Percentiles rank a stretch among this genome's conserved stretches.
Conservation (phyloP, 2,329 filamentous ascomycete genomes). For the Colletotrichum navitas region DNA sequence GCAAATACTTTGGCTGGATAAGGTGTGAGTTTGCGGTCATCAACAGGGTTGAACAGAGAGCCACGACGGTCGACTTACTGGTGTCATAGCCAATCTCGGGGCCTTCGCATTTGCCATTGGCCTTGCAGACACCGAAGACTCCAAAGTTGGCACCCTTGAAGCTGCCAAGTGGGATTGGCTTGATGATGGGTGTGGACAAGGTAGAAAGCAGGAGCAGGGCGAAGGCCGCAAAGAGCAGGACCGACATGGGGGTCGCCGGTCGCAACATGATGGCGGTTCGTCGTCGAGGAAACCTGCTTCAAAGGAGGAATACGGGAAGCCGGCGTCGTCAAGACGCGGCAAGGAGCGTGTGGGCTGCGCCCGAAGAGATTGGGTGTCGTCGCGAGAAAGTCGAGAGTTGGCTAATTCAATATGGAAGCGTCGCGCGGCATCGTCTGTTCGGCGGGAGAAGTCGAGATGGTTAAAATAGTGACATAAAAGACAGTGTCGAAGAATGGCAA, state of each 20-base stretch:
- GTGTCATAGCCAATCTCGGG: constrained; percentile 89
- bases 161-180: constrained; percentile 84
- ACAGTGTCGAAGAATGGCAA: constrained; percentile 20
- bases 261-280: constrained; percentile 77
- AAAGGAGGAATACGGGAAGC: constrained; percentile 45
- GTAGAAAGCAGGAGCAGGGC: constrained; percentile 86
- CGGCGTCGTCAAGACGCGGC: constrained; percentile 62
- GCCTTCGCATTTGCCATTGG: constrained; percentile 71
- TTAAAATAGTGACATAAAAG: constrained; percentile 25
- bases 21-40: constrained; percentile 14
- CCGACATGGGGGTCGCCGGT: constrained; percentile 89
- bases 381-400: constrained; percentile 2
- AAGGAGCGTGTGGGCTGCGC: constrained; percentile 29
- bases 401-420: constrained; percentile 24
- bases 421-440: constrained; percentile 34
- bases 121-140: constrained; percentile 89
- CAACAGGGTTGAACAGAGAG: neutral
- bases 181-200: constrained; percentile 91
- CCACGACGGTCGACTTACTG: constrained; percentile 65
- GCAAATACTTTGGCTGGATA: constrained; percentile 21
- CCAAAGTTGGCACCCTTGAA: constrained; percentile 86
- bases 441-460: constrained; percentile 3
- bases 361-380: constrained; percentile 12
- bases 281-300: constrained; percentile 53
- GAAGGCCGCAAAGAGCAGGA: constrained; percentile 89